Evolutionary conservation across 331 rosid species (phyloP).

Genomic region (Erythrophleum ivorense): DNA sequence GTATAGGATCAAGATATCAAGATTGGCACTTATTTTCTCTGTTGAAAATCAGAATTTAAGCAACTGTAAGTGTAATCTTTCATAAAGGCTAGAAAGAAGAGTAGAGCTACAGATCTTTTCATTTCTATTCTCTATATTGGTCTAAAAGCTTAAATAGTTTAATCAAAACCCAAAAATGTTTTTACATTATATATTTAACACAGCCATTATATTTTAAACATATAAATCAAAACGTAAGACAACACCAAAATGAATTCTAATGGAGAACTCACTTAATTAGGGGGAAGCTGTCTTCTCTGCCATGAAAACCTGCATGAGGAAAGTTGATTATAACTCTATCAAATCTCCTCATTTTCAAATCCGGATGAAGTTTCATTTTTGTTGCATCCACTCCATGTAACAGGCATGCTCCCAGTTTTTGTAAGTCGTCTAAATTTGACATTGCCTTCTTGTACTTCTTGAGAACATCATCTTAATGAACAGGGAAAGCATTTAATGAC

Average conservation of each 20-base stretch:
- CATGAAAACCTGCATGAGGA: constrained; percentile 67
- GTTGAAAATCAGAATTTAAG: not conserved
- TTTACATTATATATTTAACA: not conserved
- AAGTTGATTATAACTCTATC: constrained; percentile 65
- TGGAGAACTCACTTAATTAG: constrained; percentile 45
- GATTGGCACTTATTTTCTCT: not conserved
- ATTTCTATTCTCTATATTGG: not conserved
- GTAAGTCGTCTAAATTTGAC: constrained; percentile 53
- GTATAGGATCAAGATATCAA: not conserved
- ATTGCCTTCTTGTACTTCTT: constrained; percentile 61
- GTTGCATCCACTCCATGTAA: constrained; percentile 67
- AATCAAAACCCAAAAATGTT: not conserved
- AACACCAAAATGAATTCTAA: constrained; percentile 17
- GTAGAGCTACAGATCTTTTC: not conserved
- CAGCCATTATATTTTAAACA: not conserved
- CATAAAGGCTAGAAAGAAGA: constrained; percentile 2
- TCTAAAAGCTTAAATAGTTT: not conserved
- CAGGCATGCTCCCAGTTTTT: constrained; percentile 53
- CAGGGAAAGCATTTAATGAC: constrained; percentile 8
- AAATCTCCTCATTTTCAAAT: constrained; percentile 51
- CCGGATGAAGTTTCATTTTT: constrained; percentile 47
- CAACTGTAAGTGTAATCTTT: not conserved
- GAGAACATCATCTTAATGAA: constrained; percentile 51
- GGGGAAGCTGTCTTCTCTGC: constrained; percentile 29
- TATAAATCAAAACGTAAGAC: not conserved